phyloP scores from a whole-genome alignment of 2,329 filamentous ascomycete species.

The Colletotrichum costaricense region DNA sequence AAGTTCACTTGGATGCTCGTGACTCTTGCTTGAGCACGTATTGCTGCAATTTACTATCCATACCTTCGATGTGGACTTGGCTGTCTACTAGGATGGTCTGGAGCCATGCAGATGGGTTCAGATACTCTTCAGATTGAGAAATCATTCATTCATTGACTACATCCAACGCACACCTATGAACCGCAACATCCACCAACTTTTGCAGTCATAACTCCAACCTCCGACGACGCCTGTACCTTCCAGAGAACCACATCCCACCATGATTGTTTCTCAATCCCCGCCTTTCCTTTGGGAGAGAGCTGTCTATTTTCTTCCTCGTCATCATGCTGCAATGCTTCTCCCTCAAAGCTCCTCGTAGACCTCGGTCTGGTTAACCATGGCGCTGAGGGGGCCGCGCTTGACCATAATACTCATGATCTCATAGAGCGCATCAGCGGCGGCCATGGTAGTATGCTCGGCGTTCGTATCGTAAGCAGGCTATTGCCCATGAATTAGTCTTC shows the following conservation, averaged over 20 bases:
- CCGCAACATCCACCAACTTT: background rate
- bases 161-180: background rate
- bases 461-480: slow-evolving; percentile 78
- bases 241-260: background rate
- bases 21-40: background rate
- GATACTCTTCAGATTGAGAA: background rate
- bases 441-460: slow-evolving; percentile 79
- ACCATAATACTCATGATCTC: slow-evolving; percentile 88
- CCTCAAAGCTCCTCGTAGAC: slow-evolving; percentile 25
- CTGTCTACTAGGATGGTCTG: background rate
- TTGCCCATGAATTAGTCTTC: background rate
- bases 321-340: background rate
- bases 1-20: background rate
- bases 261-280: background rate
- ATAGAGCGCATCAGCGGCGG: slow-evolving; percentile 76
- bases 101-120: background rate
- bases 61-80: background rate
- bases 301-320: background rate
- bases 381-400: slow-evolving; percentile 77
- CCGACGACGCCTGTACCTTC: background rate
- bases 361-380: slow-evolving; percentile 32
- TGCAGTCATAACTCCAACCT: background rate
- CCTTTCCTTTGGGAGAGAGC: background rate
- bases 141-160: background rate
- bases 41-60: background rate